Evolutionary conservation across 2,329 filamentous ascomycete species (phyloP).

Genomic region (Stemphylium vesicarium): DNA sequence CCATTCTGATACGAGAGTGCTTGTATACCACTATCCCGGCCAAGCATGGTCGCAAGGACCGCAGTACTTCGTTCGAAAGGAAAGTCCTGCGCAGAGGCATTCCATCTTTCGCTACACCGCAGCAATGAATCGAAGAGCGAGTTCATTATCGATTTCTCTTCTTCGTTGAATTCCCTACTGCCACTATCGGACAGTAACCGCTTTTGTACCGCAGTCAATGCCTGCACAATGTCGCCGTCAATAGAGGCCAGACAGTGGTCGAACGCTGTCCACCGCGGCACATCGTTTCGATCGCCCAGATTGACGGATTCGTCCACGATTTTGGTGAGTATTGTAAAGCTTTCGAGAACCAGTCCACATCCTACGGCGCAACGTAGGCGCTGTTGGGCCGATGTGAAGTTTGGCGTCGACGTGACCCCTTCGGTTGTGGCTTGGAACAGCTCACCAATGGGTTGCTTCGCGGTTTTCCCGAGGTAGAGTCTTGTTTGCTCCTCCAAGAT

Average conservation of each 20-base stretch:
- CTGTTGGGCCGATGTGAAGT: constrained; percentile 5
- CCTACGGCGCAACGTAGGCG: constrained; percentile 2
- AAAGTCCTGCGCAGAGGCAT: constrained; percentile 18
- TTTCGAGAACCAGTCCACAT: constrained; percentile 1
- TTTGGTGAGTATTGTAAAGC: neutral
- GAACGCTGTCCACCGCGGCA: neutral
- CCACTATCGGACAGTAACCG: constrained; percentile 2
- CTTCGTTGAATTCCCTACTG: too few species aligned
- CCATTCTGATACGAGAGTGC: neutral
- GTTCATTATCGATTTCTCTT: too few species aligned
- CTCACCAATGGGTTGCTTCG: too few species aligned
- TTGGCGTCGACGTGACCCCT: neutral
- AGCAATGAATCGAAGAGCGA: too few species aligned
- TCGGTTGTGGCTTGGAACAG: too few species aligned
- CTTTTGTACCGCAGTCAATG: constrained; percentile 48
- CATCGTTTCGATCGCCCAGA: neutral
- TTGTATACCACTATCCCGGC: neutral
- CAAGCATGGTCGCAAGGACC: constrained; percentile 4
- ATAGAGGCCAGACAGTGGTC: constrained; percentile 34
- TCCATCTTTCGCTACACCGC: too few species aligned
- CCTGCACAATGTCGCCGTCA: constrained; percentile 49
- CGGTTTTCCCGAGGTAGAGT: too few species aligned
- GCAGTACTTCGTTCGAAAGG: constrained; percentile 24
- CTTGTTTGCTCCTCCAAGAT: too few species aligned
- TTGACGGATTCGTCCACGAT: neutral